Conservation (phyloP, 1,284 basidiomycete species). For the Peniophora sp. region DNA sequence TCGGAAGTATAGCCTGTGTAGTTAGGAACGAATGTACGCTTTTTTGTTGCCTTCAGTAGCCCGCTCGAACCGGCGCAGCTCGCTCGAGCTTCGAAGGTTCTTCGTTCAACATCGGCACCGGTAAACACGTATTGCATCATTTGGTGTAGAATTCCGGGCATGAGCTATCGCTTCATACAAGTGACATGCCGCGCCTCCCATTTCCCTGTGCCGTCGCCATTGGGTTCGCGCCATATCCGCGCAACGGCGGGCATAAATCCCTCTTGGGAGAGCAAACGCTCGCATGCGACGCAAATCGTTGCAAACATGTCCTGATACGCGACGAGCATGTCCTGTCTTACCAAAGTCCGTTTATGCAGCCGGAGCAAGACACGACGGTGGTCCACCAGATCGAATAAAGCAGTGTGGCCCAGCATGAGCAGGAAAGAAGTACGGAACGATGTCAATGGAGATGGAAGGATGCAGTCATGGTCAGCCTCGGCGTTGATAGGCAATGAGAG, state of each 20-base stretch:
- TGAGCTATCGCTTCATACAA: slow-evolving; percentile 30
- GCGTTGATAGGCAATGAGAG: neutral
- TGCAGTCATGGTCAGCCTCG: slow-evolving; percentile 3
- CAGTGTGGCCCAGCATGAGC: neutral
- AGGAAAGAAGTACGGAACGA: neutral
- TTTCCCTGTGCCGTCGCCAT: slow-evolving; percentile 15
- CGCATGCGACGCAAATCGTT: slow-evolving; percentile 47
- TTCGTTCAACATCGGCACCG: too few relatives aligned
- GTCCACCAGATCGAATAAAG: slow-evolving; percentile 2
- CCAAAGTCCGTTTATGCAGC: neutral
- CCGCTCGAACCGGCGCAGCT: neutral
- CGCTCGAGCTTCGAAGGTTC: neutral
- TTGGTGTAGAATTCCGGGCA: too few relatives aligned
- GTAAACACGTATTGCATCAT: too few relatives aligned
- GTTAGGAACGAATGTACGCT: slow-evolving; percentile 2
- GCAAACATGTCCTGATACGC: slow-evolving; percentile 55
- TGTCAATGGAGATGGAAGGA: neutral
- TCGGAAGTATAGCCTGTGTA: neutral
- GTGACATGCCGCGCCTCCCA: slow-evolving; percentile 51
- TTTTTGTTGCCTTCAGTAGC: slow-evolving; percentile 1
- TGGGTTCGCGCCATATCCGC: slow-evolving; percentile 40
- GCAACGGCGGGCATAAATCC: slow-evolving; percentile 65
- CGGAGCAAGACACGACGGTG: neutral
- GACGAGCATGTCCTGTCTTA: slow-evolving; percentile 35
- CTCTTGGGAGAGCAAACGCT: slow-evolving; percentile 56